These are phyloP conservation scores for Pugionium cornutum DNA, from an alignment of 345 rosid genomes.

Conservation along the genomic window DNA sequence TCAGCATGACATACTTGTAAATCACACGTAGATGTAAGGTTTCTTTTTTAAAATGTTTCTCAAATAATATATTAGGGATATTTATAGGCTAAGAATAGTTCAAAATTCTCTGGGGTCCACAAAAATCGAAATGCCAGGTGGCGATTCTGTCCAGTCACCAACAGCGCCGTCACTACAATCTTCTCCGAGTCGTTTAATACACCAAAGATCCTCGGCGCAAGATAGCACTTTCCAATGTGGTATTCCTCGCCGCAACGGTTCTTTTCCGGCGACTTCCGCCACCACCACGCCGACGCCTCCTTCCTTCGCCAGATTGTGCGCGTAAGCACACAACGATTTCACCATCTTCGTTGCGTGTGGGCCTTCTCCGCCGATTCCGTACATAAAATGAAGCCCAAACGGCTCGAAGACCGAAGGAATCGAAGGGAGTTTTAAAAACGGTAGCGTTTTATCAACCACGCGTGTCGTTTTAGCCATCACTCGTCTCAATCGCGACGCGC, in stretches of 20 bases:
- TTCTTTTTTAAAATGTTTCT: too few relatives aligned
- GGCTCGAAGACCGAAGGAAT: conserved; percentile 79
- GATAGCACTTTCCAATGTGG: conserved; percentile 87
- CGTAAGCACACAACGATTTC: conserved; percentile 64
- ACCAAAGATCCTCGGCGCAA: conserved; percentile 79
- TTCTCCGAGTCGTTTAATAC: conserved; percentile 81
- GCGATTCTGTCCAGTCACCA: conserved; percentile 95
- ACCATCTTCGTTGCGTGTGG: conserved; percentile 61
- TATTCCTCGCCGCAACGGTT: conserved; percentile 71
- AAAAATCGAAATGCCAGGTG: conserved; percentile 77
- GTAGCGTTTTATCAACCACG: conserved; percentile 67
- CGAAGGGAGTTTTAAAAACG: conserved; percentile 80
- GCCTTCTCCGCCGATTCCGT: conserved; percentile 91
- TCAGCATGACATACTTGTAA: too few relatives aligned
- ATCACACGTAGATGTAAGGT: too few relatives aligned
- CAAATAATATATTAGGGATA: too few relatives aligned
- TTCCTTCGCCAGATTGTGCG: conserved; percentile 79
- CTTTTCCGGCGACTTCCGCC: conserved; percentile 70
- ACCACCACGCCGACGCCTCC: conserved; percentile 76
- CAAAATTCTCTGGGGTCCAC: conserved; percentile 95
- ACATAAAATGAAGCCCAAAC: conserved; percentile 77
- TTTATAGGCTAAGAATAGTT: neutral
- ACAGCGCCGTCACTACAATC: conserved; percentile 71
- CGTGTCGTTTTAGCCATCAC: conserved; percentile 69
- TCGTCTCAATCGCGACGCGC: conserved; percentile 58